Percentiles rank a stretch among this genome's conserved stretches.
These are phyloP conservation scores for Annulohypoxylon stygium DNA, from an alignment of 495 filamentous ascomycete species.

Conservation along the genomic window DNA sequence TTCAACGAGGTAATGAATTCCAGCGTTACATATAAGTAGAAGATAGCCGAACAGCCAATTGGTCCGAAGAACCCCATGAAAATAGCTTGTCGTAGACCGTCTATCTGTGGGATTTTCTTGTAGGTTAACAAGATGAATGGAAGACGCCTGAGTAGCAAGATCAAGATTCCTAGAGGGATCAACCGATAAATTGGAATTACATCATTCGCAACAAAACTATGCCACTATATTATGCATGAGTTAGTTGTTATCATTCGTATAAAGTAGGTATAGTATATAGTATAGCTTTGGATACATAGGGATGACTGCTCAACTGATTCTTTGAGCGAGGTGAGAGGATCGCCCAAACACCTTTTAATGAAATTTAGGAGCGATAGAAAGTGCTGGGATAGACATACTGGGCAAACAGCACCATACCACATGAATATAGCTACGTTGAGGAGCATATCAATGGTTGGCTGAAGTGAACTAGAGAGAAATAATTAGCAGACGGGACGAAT, in stretches of 20 bases:
- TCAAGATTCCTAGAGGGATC: conserved; percentile 81
- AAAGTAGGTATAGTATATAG: too few relatives aligned
- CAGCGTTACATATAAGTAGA: conserved; percentile 84
- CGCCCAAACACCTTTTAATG: too few relatives aligned
- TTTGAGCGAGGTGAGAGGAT: background rate
- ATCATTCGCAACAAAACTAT: conserved; percentile 72
- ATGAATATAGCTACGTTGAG: conserved; percentile 85
- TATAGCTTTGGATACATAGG: too few relatives aligned
- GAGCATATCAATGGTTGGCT: conserved; percentile 88
- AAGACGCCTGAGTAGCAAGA: conserved; percentile 82
- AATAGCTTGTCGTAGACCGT: conserved; percentile 76
- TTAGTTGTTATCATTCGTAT: conserved; percentile 15
- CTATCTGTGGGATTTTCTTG: conserved; percentile 76
- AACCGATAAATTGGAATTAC: conserved; percentile 83
- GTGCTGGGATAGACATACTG: conserved; percentile 49
- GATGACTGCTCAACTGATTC: background rate
- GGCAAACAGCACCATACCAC: conserved; percentile 91
- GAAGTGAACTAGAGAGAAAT: conserved; percentile 67
- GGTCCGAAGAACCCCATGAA: conserved; percentile 96
- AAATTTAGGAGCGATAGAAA: too few relatives aligned
- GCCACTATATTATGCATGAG: conserved; percentile 64
- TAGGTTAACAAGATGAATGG: conserved; percentile 81
- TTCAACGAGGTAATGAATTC: conserved; percentile 73
- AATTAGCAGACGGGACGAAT: conserved; percentile 15
- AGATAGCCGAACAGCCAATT: conserved; percentile 92